Evolutionary conservation across 1,284 basidiomycete species (phyloP).

Genomic region (Mycena sp.): DNA sequence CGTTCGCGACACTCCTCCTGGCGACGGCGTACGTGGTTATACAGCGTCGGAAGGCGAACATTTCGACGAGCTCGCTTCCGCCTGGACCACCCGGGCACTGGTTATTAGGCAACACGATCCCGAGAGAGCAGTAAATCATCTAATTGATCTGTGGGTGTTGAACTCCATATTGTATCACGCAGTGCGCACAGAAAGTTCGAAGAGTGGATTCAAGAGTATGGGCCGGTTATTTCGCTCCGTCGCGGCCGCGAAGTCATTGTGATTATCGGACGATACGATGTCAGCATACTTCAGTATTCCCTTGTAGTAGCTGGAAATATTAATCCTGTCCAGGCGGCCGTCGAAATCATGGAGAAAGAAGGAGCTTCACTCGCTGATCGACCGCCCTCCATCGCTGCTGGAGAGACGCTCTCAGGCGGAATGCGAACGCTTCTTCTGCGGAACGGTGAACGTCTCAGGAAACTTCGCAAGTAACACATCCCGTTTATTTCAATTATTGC

Average conservation of each 20-base stretch:
- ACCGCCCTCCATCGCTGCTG: constrained; percentile 57
- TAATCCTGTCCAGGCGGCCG: constrained; percentile 51
- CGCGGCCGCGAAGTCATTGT: constrained; percentile 49
- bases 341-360: constrained; percentile 65
- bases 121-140: constrained; percentile 43
- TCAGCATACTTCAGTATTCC: neutral
- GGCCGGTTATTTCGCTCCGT: constrained; percentile 53
- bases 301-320: neutral
- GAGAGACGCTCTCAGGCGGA: constrained; percentile 57
- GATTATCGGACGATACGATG: constrained; percentile 50
- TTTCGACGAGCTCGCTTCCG: constrained; percentile 37
- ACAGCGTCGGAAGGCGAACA: neutral
- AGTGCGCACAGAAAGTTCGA: constrained; percentile 58
- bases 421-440: constrained; percentile 55
- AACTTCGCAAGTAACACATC: constrained; percentile 50
- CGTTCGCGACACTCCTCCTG: neutral
- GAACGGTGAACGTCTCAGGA: constrained; percentile 55
- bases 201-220: constrained; percentile 56
- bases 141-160: neutral
- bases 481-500: too few species aligned
- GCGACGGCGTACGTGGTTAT: constrained; percentile 1
- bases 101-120: constrained; percentile 48
- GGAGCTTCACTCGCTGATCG: constrained; percentile 58
- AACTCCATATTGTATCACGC: neutral
- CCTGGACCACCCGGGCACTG: constrained; percentile 48